phyloP scores from a whole-genome alignment of 208 protist species.

The Trypanosoma theileri region DNA sequence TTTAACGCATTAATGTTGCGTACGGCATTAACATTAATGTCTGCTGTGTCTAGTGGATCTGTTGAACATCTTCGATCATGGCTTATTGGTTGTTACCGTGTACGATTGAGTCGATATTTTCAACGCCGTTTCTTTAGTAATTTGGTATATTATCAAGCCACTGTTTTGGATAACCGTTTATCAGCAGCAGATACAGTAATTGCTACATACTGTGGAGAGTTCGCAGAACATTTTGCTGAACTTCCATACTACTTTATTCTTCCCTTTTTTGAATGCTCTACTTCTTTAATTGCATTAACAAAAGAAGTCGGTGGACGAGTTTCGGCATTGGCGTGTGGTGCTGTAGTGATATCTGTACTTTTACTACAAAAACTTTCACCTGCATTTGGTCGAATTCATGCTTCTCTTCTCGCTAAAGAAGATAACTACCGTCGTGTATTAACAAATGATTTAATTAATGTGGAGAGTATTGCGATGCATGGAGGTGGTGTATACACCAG shows the following conservation, averaged over 20 bases:
- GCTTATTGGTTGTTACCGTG: conserved; percentile 83
- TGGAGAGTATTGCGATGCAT: conserved; percentile 87
- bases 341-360: conserved; percentile 53
- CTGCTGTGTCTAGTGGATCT: conserved; percentile 47
- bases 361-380: conserved; percentile 60
- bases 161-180: conserved; percentile 72
- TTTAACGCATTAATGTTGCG: conserved; percentile 49
- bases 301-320: conserved; percentile 48
- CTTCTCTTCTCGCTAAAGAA: conserved; percentile 66
- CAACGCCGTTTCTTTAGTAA: conserved; percentile 80
- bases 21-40: conserved; percentile 38
- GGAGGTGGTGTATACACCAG: conserved; percentile 54
- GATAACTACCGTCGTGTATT: conserved; percentile 84
- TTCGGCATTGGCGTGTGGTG: conserved; percentile 45
- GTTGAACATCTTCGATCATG: conserved; percentile 79
- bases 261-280: conserved; percentile 60
- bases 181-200: conserved; percentile 78
- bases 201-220: conserved; percentile 84
- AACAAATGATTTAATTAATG: conserved; percentile 61
- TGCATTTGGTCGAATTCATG: conserved; percentile 75
- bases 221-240: conserved; percentile 89
- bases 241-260: conserved; percentile 89
- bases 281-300: conserved; percentile 61
- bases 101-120: conserved; percentile 69
- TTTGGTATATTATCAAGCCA: conserved; percentile 82